These are phyloP conservation scores for Smittium mucronatum DNA, from an alignment of 371 early-diverging fungal genomes.

Conservation along the genomic window DNA sequence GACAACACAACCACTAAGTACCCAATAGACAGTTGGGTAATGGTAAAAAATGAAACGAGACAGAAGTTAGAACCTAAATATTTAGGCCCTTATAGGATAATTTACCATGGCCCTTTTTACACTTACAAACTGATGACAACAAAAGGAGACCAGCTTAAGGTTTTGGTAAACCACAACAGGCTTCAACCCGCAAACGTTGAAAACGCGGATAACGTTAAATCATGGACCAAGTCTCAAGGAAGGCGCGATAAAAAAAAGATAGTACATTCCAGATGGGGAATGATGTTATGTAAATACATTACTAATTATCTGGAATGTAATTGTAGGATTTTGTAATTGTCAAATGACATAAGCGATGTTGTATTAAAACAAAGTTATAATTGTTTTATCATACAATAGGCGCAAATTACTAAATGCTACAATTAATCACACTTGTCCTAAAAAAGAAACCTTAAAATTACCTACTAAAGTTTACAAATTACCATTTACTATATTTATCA, in stretches of 20 bases:
- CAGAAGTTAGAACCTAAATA: background rate
- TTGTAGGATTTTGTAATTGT: no score
- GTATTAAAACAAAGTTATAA: no score
- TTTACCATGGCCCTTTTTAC: background rate
- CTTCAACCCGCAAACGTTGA: background rate
- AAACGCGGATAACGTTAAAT: background rate
- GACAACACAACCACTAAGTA: background rate
- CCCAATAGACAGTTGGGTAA: background rate
- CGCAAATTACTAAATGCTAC: no score
- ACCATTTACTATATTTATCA: no score
- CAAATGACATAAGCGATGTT: no score
- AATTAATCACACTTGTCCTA: no score
- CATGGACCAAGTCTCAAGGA: background rate
- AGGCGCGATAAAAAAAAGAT: background rate
- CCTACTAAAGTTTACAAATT: no score
- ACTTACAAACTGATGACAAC: background rate
- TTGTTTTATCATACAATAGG: no score
- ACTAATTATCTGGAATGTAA: no score
- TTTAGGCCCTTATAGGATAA: background rate
- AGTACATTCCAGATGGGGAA: background rate
- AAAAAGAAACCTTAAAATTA: no score
- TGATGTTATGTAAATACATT: background rate
- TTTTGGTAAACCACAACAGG: conserved; percentile 1
- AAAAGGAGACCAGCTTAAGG: background rate
- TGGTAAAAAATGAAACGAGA: background rate